phyloP scores from a whole-genome alignment of 257 asterid genomes.

The Lavandula angustifolia region DNA sequence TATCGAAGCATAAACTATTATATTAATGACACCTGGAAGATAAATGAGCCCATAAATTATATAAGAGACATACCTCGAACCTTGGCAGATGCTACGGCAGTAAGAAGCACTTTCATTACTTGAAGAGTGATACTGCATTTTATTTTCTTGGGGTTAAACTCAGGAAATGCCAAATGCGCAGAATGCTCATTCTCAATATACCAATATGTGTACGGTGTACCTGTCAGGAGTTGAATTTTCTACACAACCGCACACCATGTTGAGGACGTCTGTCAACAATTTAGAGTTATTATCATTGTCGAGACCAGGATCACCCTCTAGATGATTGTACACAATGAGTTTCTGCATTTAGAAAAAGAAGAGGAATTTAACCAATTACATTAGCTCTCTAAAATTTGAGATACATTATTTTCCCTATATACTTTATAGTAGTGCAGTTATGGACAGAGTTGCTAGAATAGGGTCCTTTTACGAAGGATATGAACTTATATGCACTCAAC shows the following conservation, averaged over 20 bases:
- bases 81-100: constrained; percentile 83
- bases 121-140: constrained; percentile 89
- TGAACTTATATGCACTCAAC: neutral
- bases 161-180: constrained; percentile 27
- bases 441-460: constrained; percentile 4
- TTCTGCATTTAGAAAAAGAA: constrained; percentile 53
- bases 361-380: constrained; percentile 19
- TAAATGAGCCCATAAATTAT: constrained; percentile 18
- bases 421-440: constrained; percentile 19
- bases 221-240: constrained; percentile 94
- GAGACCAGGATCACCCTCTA: constrained; percentile 97
- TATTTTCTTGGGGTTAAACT: constrained; percentile 35
- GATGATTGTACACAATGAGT: constrained; percentile 91
- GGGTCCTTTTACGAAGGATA: constrained; percentile 6
- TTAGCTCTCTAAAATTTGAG: constrained; percentile 24
- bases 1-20: constrained; percentile 2
- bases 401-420: constrained; percentile 18
- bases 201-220: constrained; percentile 60
- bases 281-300: constrained; percentile 73
- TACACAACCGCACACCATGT: constrained; percentile 80
- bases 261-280: constrained; percentile 73
- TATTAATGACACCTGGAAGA: neutral
- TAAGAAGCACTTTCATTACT: constrained; percentile 92
- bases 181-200: constrained; percentile 21
- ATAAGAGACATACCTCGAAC: constrained; percentile 71